phyloP scores from a whole-genome alignment of 2,329 filamentous ascomycete species.

The Teratosphaeria pseudoeucalypti region DNA sequence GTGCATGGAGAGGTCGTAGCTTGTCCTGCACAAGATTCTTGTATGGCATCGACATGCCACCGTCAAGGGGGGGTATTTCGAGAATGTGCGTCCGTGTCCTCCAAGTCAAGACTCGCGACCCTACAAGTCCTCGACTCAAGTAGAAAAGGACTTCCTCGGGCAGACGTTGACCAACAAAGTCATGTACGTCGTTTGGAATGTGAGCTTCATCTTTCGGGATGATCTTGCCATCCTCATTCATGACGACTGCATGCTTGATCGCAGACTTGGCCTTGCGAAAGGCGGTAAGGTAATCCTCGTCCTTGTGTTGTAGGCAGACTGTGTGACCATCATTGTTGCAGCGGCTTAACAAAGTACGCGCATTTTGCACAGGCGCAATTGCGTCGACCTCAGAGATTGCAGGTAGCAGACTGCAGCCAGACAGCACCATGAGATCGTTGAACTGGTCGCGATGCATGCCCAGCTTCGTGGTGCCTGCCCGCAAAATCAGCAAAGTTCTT shows the following conservation, averaged over 20 bases:
- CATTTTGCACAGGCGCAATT: slow-evolving; percentile 55
- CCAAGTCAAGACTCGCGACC: slow-evolving; percentile 68
- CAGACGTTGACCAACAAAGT: slow-evolving; percentile 81
- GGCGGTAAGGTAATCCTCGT: slow-evolving; percentile 75
- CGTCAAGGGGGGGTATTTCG: slow-evolving; percentile 75
- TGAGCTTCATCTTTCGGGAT: slow-evolving; percentile 62
- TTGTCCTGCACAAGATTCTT: slow-evolving; percentile 64
- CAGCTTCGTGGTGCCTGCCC: slow-evolving; percentile 44
- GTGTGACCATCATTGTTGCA: slow-evolving; percentile 58
- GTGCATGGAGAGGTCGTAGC: slow-evolving; percentile 63
- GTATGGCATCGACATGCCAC: slow-evolving; percentile 70
- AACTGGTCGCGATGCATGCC: slow-evolving; percentile 63
- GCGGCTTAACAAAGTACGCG: slow-evolving; percentile 63
- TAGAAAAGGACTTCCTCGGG: slow-evolving; percentile 88
- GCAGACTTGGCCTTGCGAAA: slow-evolving; percentile 79
- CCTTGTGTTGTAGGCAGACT: slow-evolving; percentile 60
- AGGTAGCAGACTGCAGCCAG: slow-evolving; percentile 66
- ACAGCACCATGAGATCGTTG: slow-evolving; percentile 49
- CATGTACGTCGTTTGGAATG: slow-evolving; percentile 73
- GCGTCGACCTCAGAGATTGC: slow-evolving; percentile 51
- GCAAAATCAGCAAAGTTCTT: not conserved
- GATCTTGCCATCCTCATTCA: slow-evolving; percentile 67
- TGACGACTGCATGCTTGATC: slow-evolving; percentile 77
- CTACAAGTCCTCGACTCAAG: slow-evolving; percentile 70
- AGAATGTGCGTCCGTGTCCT: slow-evolving; percentile 70